A percentile compares a stretch with the other conserved stretches of the same genome.
Conservation (phyloP, 2,329 filamentous ascomycete genomes). For the Aureobasidium leucospermi region DNA sequence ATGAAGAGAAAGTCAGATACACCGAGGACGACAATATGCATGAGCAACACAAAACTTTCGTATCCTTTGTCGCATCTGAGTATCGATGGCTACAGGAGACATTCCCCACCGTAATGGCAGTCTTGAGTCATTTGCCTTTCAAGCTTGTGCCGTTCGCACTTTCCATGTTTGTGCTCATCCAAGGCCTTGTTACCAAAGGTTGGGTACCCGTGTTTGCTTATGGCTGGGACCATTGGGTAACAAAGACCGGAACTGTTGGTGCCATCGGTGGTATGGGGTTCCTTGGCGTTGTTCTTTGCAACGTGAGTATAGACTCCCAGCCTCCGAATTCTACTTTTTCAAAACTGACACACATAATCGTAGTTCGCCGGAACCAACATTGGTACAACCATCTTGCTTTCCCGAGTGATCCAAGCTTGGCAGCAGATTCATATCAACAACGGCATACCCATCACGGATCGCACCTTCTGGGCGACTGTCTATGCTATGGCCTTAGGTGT, state of each 20-base stretch:
- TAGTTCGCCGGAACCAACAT: constrained; percentile 73
- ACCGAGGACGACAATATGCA: background rate
- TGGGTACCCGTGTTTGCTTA: constrained; percentile 68
- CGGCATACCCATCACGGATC: constrained; percentile 47
- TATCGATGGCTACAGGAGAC: constrained; percentile 60
- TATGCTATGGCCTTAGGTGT: constrained; percentile 69
- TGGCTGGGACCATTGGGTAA: constrained; percentile 67
- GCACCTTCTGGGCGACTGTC: constrained; percentile 66
- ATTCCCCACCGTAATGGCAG: constrained; percentile 61
- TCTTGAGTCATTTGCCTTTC: constrained; percentile 59
- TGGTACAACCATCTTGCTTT: constrained; percentile 66
- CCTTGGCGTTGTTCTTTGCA: constrained; percentile 62
- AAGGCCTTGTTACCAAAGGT: constrained; percentile 64
- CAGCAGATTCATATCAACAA: constrained; percentile 48
- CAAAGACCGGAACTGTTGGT: constrained; percentile 60
- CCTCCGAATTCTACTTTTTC: background rate
- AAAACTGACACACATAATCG: constrained; percentile 15
- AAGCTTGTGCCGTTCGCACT: constrained; percentile 65
- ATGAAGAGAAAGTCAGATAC: background rate
- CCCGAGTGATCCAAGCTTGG: constrained; percentile 64
- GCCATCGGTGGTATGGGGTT: constrained; percentile 67
- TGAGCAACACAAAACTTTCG: constrained; percentile 40
- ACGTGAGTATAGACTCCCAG: constrained; percentile 43
- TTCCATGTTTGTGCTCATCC: constrained; percentile 67
- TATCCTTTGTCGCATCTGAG: constrained; percentile 39